Evolutionary conservation across 2,329 filamentous ascomycete species (phyloP), one percentile per base, ranked within the genome.

Genomic region (Fusarium sororula): DNA sequence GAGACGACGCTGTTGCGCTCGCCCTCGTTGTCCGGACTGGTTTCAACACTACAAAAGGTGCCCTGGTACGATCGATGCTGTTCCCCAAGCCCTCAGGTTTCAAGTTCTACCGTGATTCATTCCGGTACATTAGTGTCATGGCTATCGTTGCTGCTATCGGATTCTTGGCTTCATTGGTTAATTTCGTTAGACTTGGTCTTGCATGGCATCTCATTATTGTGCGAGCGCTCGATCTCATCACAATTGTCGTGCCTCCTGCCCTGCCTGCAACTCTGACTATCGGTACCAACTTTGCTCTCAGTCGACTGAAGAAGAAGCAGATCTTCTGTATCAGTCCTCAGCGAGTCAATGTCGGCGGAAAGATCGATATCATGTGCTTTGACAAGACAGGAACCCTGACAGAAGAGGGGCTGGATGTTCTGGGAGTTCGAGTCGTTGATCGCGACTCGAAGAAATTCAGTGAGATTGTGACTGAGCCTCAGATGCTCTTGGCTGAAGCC

Each of bases 261-360:
- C 86, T 99, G 12, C 97, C 96, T 2, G 96, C 96, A 5, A 99
- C 96, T 0, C 87, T 99, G 54, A 98, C 95, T 1, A 99, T 99
- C 77, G 96, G 96, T 48, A 98, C 94, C 20, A 98, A 96, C 80
- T 99, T 99, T 81, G 97, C 96, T 5, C 85, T 99, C 4, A 92
- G 90, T 17, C 90, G 96, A 32, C 86, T 99, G 37, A 98, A 95
- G 83, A 90, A 92, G 73, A 95, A 97, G 81, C 89, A 95, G 48
- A 98, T 99, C 42, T 99, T 98, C 80, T 99, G 96, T 80, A 99
- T 98, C 79, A 98, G 96, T 75, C 96, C 97, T 1, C 96, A 99
- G 79, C 90, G 96, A 78, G 96, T 99, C 64, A 99, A 98, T 78
- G 95, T 99, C 11, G 96, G 94, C 22, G 96, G 97, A 56, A 98